Evolutionary conservation across 225 moss, liverwort and hornwort genomes (phyloP).

Genomic region (Antitrichia curtipendula): DNA sequence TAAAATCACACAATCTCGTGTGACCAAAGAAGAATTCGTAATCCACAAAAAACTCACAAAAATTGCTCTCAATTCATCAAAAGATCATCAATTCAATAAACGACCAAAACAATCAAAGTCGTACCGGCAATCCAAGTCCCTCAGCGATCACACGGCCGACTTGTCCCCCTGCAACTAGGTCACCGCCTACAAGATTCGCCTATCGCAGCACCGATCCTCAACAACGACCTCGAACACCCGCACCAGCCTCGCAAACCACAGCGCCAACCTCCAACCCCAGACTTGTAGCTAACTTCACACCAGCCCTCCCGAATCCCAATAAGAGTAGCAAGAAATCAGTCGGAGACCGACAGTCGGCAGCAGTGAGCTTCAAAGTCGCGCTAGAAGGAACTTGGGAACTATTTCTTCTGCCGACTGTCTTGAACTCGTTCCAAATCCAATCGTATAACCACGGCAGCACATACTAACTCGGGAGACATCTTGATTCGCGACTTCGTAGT

Average conservation of each 20-base stretch:
- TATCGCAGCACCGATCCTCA: neutral
- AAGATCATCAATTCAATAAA: neutral
- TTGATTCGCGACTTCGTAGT: neutral
- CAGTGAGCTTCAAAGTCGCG: neutral
- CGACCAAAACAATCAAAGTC: neutral
- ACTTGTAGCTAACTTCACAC: neutral
- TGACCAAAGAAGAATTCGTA: neutral
- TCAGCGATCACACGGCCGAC: neutral
- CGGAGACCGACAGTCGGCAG: neutral
- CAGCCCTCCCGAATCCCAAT: neutral
- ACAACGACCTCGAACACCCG: neutral
- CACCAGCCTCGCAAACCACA: neutral
- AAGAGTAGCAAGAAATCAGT: neutral
- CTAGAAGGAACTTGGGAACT: neutral
- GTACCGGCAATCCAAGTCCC: neutral
- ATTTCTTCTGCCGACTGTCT: neutral
- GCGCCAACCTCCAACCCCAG: neutral
- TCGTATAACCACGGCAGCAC: neutral
- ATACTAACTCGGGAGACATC: neutral
- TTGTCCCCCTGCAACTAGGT: neutral
- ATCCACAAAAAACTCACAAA: neutral
- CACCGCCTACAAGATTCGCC: neutral
- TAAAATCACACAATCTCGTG: neutral
- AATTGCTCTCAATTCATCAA: neutral
- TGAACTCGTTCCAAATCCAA: neutral